Conservation (phyloP, 2,329 filamentous ascomycete genomes). For the Phialophora tarda region DNA sequence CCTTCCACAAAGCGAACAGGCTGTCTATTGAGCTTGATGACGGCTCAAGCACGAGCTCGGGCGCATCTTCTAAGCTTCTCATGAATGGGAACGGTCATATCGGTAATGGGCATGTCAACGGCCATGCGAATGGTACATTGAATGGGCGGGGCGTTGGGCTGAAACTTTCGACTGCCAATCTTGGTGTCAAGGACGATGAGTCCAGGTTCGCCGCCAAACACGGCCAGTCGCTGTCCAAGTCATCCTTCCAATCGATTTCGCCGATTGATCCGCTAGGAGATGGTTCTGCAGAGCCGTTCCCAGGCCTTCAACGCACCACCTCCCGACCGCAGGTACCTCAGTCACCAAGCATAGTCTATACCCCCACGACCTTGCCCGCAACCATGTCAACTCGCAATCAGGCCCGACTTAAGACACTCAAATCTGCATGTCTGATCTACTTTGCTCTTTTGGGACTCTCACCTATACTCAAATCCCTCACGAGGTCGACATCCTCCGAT, state of each 20-base stretch:
- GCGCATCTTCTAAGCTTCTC: constrained; percentile 44
- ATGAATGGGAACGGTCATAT: constrained; percentile 42
- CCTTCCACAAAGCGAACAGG: constrained; percentile 40
- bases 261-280: constrained; percentile 39
- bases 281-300: constrained; percentile 42
- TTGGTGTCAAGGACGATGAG: constrained; percentile 42
- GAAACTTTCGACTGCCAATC: constrained; percentile 47
- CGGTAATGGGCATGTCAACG: constrained; percentile 42
- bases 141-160: constrained; percentile 52
- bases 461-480: constrained; percentile 96
- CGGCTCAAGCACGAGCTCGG: constrained; percentile 50
- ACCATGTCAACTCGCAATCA: constrained; percentile 62
- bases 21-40: constrained; percentile 40
- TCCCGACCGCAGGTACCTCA: constrained; percentile 25
- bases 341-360: constrained; percentile 42
- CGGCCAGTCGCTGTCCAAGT: constrained; percentile 61
- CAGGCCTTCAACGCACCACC: constrained; percentile 44
- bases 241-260: constrained; percentile 59
- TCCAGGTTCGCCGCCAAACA: constrained; percentile 45
- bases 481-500: constrained; percentile 86
- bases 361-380: constrained; percentile 44
- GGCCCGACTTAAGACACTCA: constrained; percentile 77
- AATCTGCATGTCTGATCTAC: constrained; percentile 91
- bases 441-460: constrained; percentile 89
- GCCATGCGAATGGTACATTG: constrained; percentile 37